Evolutionary conservation across 2,329 filamentous ascomycete species (phyloP).

Genomic region (Graphium sp.): DNA sequence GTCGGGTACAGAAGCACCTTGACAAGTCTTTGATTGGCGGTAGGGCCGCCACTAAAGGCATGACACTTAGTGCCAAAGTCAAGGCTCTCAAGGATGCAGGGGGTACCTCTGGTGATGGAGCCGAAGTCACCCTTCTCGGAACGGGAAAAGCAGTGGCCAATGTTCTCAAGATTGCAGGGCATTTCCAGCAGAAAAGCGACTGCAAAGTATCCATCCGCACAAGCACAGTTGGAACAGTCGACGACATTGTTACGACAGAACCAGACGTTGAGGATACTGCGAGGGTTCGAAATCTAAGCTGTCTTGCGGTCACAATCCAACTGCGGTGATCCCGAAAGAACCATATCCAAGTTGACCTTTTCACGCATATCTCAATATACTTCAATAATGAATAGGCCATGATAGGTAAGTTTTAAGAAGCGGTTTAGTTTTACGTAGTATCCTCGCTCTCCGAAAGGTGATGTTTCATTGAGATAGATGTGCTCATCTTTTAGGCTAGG

Average conservation of each 20-base stretch:
- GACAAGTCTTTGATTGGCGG: constrained; percentile 26
- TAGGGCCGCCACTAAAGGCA: constrained; percentile 26
- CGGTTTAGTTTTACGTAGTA: too few relatives aligned
- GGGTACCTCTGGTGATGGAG: constrained; percentile 10
- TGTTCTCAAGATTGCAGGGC: constrained; percentile 42
- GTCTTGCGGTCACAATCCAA: constrained; percentile 28
- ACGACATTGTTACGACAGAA: constrained; percentile 38
- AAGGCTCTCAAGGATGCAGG: constrained; percentile 19
- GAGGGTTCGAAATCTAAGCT: constrained; percentile 30
- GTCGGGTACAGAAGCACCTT: constrained; percentile 47
- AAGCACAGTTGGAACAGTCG: constrained; percentile 45
- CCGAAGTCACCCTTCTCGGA: constrained; percentile 39
- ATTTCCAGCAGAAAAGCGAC: constrained; percentile 45
- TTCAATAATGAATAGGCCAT: too few relatives aligned
- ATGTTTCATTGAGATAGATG: too few relatives aligned
- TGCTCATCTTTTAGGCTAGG: too few relatives aligned
- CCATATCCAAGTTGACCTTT: too few relatives aligned
- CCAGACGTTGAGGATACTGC: constrained; percentile 19
- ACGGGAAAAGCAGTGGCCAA: constrained; percentile 51
- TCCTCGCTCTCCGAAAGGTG: too few relatives aligned
- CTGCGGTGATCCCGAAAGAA: constrained; percentile 20
- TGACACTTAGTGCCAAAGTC: constrained; percentile 27
- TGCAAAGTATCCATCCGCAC: constrained; percentile 43
- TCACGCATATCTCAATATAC: too few relatives aligned
- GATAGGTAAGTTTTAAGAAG: too few relatives aligned